Evolutionary conservation across 1,139 yeast genomes (phyloP).

Genomic region (Scheffersomyces illinoinensis): DNA sequence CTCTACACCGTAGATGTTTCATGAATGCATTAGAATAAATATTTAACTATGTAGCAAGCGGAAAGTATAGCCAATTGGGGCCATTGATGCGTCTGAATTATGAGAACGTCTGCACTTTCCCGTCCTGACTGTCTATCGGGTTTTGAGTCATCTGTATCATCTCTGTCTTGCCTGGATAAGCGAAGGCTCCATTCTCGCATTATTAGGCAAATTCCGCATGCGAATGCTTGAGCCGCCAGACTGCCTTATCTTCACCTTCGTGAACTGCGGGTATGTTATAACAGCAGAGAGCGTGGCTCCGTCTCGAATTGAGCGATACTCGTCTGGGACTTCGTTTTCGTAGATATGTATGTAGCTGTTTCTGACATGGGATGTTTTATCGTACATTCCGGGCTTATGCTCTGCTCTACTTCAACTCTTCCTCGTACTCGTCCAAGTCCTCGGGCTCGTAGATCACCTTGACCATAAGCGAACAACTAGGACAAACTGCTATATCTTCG

Average conservation of each 20-base stretch:
- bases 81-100: not conserved
- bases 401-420: constrained; percentile 1
- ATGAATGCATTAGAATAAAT: not conserved
- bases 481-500: constrained; percentile 93
- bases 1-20: not conserved
- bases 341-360: not conserved
- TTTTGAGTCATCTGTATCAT: not conserved
- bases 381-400: constrained; percentile 6
- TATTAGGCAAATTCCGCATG: not conserved
- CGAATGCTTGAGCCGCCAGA: not conserved
- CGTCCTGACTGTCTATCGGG: not conserved
- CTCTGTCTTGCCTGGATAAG: not conserved
- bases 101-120: not conserved
- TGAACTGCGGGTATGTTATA: not conserved
- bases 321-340: not conserved
- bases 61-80: not conserved
- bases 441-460: constrained; percentile 79
- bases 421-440: constrained; percentile 37
- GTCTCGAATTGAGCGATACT: not conserved
- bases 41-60: not conserved
- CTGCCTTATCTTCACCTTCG: not conserved
- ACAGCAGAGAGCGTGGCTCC: not conserved
- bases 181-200: not conserved
- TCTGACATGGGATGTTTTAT: not conserved
- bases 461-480: constrained; percentile 92